A percentile compares a stretch with the other conserved stretches of the same genome.
phyloP scores from a whole-genome alignment of 768 basidiomycete genomes.

The Gymnopilus dilepis region DNA sequence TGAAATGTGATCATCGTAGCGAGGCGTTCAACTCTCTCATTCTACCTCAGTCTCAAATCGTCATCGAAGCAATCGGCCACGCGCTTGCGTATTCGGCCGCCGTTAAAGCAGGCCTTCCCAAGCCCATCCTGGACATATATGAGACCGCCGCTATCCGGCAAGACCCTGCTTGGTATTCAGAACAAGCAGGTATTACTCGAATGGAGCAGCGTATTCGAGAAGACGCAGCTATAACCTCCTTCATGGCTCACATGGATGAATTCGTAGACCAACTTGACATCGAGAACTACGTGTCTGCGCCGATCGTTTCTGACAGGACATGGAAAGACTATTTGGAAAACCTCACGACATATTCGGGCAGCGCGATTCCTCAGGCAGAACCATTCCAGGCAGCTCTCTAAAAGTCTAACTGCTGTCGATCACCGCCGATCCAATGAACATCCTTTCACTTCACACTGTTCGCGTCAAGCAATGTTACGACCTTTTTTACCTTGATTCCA shows the following conservation, averaged over 20 bases:
- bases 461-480: conserved; percentile 2
- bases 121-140: conserved; percentile 59
- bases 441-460: background rate
- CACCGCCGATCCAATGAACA: background rate
- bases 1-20: conserved; percentile 54
- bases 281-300: conserved; percentile 55
- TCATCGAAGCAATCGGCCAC: conserved; percentile 68
- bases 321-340: conserved; percentile 53
- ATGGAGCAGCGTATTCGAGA: conserved; percentile 52
- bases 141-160: conserved; percentile 55
- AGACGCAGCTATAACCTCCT: conserved; percentile 48
- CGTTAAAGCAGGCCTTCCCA: conserved; percentile 45
- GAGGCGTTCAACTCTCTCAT: conserved; percentile 55
- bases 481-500: background rate
- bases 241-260: conserved; percentile 46
- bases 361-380: conserved; percentile 41
- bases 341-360: conserved; percentile 49
- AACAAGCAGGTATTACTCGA: conserved; percentile 54
- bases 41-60: conserved; percentile 57
- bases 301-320: conserved; percentile 53
- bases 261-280: conserved; percentile 52
- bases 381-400: conserved; percentile 51
- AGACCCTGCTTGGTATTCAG: conserved; percentile 66
- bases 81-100: conserved; percentile 65
- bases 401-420: conserved; percentile 9